phyloP scores from a whole-genome alignment of 805 yeast species.

The Wickerhamomyces silvicola region DNA sequence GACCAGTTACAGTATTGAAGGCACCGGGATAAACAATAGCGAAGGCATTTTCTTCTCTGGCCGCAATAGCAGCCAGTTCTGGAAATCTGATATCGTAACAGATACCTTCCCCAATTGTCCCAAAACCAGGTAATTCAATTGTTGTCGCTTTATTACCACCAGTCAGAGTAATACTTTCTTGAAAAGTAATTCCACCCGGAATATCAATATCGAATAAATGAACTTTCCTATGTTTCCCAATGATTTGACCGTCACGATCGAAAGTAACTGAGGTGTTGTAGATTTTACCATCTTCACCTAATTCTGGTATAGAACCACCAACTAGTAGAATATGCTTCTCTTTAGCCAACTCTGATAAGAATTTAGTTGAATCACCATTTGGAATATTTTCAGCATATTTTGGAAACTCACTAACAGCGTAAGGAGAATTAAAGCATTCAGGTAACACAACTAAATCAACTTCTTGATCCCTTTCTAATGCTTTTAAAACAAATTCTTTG shows the following conservation, averaged over 20 bases:
- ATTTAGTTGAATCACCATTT: slow-evolving; percentile 56
- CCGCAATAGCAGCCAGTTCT: slow-evolving; percentile 68
- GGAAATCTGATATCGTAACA: slow-evolving; percentile 84
- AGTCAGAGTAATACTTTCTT: slow-evolving; percentile 71
- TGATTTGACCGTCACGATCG: slow-evolving; percentile 65
- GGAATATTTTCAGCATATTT: slow-evolving; percentile 89
- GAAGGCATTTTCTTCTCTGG: slow-evolving; percentile 56
- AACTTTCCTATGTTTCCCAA: slow-evolving; percentile 86
- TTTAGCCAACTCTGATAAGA: slow-evolving; percentile 63
- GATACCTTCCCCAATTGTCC: slow-evolving; percentile 74
- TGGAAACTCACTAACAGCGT: slow-evolving; percentile 78
- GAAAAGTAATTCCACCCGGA: slow-evolving; percentile 87
- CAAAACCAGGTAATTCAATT: slow-evolving; percentile 28
- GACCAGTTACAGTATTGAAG: slow-evolving; percentile 82
- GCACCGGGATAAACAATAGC: slow-evolving; percentile 86
- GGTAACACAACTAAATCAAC: slow-evolving; percentile 85
- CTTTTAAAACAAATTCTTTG: slow-evolving; percentile 53
- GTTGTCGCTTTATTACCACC: slow-evolving; percentile 85
- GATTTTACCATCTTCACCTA: slow-evolving; percentile 43
- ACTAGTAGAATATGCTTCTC: slow-evolving; percentile 58
- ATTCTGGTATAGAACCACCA: slow-evolving; percentile 94
- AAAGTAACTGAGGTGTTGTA: slow-evolving; percentile 78
- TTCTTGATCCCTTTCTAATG: slow-evolving; percentile 49
- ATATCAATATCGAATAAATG: slow-evolving; percentile 92
- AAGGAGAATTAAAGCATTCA: slow-evolving; percentile 95